A percentile compares a stretch with the other conserved stretches of the same genome.
Evolutionary conservation across 2,329 filamentous ascomycete genomes (phyloP).

Genomic region (Xylariaceae sp.): DNA sequence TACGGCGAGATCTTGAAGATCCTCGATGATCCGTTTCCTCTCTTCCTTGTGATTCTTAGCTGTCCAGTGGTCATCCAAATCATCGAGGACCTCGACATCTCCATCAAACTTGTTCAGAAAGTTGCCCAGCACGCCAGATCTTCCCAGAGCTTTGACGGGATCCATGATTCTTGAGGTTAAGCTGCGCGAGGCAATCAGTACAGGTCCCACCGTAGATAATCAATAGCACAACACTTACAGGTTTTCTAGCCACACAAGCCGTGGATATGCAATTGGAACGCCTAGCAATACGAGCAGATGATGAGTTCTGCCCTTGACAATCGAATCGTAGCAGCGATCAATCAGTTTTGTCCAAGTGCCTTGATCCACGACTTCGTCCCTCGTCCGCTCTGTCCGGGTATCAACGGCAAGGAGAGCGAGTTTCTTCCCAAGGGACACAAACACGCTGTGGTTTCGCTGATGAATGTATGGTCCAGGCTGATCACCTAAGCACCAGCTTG

Average conservation of each 20-base stretch:
- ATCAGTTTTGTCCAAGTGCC: constrained; percentile 84
- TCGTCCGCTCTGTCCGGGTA: constrained; percentile 83
- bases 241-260: constrained; percentile 69
- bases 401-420: constrained; percentile 84
- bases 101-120: constrained; percentile 88
- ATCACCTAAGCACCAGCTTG: constrained; percentile 83
- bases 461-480: constrained; percentile 85
- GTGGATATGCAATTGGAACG: constrained; percentile 77
- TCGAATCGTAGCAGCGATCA: constrained; percentile 76
- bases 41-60: constrained; percentile 92
- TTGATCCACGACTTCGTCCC: constrained; percentile 73
- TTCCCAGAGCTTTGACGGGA: constrained; percentile 82
- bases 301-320: constrained; percentile 78
- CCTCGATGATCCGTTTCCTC: constrained; percentile 79
- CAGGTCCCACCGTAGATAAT: background rate
- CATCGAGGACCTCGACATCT: constrained; percentile 85
- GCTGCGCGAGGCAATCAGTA: constrained; percentile 42
- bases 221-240: constrained; percentile 49
- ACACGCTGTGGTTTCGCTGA: constrained; percentile 78
- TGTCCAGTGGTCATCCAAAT: constrained; percentile 96
- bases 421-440: constrained; percentile 75
- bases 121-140: constrained; percentile 72
- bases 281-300: constrained; percentile 86
- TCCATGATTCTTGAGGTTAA: constrained; percentile 83
- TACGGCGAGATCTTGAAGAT: constrained; percentile 87